These are phyloP conservation scores for Excoecaria cochinchinensis DNA, from an alignment of 345 rosid genomes.

Conservation along the genomic window DNA sequence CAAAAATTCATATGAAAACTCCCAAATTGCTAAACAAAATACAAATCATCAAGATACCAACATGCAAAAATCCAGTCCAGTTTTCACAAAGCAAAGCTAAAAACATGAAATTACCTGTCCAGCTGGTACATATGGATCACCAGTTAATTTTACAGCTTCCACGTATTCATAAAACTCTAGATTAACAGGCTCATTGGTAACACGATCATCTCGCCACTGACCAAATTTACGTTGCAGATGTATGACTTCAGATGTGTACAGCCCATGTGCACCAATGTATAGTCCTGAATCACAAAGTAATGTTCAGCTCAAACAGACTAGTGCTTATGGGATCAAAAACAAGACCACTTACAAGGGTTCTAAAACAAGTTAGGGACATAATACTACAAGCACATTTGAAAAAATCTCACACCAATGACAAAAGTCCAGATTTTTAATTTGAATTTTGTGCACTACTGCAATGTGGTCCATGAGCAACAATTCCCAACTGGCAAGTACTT, in stretches of 20 bases:
- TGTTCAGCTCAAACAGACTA: not conserved
- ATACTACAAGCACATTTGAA: not conserved
- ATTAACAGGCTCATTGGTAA: constrained; percentile 49
- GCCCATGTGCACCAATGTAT: constrained; percentile 84
- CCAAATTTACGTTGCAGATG: constrained; percentile 79
- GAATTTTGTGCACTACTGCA: not conserved
- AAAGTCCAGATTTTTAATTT: not conserved
- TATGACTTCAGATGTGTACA: constrained; percentile 83
- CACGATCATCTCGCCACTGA: constrained; percentile 72
- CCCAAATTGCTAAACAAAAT: not conserved
- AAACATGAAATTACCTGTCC: constrained; percentile 63
- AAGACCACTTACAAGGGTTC: not conserved
- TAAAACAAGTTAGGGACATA: not conserved
- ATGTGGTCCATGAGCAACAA: not conserved
- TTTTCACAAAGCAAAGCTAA: not conserved
- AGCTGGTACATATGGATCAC: constrained; percentile 93
- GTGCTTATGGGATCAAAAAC: constrained; percentile 5
- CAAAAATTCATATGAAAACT: not conserved
- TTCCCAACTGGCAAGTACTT: not conserved
- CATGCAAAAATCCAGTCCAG: not conserved
- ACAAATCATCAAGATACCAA: not conserved
- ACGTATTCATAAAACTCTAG: constrained; percentile 92
- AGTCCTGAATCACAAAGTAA: constrained; percentile 52
- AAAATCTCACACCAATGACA: not conserved
- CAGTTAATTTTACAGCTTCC: constrained; percentile 84